These are phyloP conservation scores for Camellia sinensis DNA, from an alignment of 148 eudicot species.

Conservation along the genomic window DNA sequence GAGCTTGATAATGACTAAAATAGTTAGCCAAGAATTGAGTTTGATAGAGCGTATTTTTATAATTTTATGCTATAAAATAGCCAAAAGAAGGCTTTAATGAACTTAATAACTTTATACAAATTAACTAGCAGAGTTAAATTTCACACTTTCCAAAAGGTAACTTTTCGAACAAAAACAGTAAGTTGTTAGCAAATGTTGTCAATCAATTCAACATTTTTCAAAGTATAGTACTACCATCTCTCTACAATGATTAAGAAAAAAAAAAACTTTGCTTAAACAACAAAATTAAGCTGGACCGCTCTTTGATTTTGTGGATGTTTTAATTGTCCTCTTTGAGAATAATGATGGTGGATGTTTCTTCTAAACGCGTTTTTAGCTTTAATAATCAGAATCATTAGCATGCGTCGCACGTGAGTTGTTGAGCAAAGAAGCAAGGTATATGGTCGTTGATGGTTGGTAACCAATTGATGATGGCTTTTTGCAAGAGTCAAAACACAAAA, in stretches of 20 bases:
- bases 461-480: too few species aligned
- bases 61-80: too few species aligned
- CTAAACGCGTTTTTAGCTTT: constrained; percentile 5
- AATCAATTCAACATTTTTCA: neutral
- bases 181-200: neutral
- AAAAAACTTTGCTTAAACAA: neutral
- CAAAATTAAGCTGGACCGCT: neutral
- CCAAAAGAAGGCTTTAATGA: too few species aligned
- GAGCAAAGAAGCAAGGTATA: too few species aligned
- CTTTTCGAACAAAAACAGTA: too few species aligned
- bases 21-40: too few species aligned
- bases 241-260: neutral
- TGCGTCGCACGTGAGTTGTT: neutral
- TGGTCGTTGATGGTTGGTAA: too few species aligned
- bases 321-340: neutral
- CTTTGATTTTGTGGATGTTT: neutral
- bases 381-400: neutral
- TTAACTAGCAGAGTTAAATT: neutral
- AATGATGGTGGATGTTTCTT: neutral
- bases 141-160: too few species aligned
- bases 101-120: too few species aligned
- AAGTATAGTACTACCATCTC: neutral
- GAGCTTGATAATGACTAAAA: too few species aligned
- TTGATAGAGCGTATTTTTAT: too few species aligned
- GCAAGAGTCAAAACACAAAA: too few species aligned